phyloP scores from a whole-genome alignment of 2,329 filamentous ascomycete species.

The Fusarium cicatricum region DNA sequence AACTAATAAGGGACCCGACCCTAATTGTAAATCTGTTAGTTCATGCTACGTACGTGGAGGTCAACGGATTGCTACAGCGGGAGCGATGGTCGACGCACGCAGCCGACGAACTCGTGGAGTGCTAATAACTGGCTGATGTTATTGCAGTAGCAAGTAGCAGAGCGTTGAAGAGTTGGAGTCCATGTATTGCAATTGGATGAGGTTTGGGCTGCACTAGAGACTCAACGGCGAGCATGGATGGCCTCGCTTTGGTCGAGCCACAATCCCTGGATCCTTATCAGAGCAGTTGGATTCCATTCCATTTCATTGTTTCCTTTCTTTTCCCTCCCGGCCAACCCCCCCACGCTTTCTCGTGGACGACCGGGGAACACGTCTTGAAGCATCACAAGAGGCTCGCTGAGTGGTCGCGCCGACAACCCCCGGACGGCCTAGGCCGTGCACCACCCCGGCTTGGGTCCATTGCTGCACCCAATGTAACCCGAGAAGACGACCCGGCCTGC shows the following conservation, averaged over 20 bases:
- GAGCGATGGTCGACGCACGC: slow-evolving; percentile 27
- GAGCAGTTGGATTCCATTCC: slow-evolving; percentile 9
- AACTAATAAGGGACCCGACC: slow-evolving; percentile 8
- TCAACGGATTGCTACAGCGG: slow-evolving; percentile 1
- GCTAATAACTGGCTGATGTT: slow-evolving; percentile 2
- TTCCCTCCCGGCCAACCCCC: slow-evolving; percentile 1
- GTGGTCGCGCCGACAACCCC: slow-evolving; percentile 7
- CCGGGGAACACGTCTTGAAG: too few species aligned
- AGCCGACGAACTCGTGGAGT: slow-evolving; percentile 36
- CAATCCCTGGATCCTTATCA: slow-evolving; percentile 24
- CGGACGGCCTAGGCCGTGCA: slow-evolving; percentile 14
- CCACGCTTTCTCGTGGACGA: too few species aligned
- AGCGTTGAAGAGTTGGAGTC: slow-evolving; percentile 3
- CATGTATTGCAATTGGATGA: slow-evolving; percentile 35
- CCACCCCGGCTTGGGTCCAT: neutral
- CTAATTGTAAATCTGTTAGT: neutral
- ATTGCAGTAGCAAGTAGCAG: slow-evolving; percentile 27
- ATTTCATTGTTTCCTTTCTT: too few species aligned
- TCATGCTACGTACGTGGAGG: neutral
- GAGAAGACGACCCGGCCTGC: slow-evolving; percentile 33
- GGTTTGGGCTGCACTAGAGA: neutral
- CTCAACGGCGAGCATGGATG: slow-evolving; percentile 11
- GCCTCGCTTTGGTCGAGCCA: slow-evolving; percentile 4
- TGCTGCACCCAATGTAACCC: slow-evolving; percentile 28
- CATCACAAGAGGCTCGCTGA: too few species aligned